A percentile compares a stretch with the other conserved stretches of the same genome.
These are phyloP conservation scores for Colletotrichum lindemuthianum DNA, from an alignment of 2,329 filamentous ascomycete species.

Conservation along the genomic window DNA sequence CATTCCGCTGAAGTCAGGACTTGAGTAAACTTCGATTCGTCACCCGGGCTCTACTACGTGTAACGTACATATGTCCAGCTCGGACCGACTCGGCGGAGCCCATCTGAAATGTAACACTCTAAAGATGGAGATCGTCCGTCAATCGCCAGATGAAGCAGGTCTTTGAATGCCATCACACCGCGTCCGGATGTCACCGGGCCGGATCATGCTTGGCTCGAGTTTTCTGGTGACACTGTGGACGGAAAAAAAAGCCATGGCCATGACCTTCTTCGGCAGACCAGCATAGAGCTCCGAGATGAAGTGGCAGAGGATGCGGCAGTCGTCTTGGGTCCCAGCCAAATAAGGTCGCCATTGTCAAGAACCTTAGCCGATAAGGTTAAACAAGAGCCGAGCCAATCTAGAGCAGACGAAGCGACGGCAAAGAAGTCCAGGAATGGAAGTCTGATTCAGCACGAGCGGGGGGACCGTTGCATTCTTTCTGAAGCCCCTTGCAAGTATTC, in stretches of 20 bases:
- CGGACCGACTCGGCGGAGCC: conserved; percentile 4
- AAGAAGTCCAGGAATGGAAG: conserved; percentile 10
- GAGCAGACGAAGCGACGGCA: conserved; percentile 1
- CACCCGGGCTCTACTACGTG: neutral
- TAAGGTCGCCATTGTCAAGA: neutral
- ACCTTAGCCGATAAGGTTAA: conserved; percentile 19
- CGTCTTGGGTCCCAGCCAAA: neutral
- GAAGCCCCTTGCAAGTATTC: neutral
- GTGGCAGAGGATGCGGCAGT: neutral
- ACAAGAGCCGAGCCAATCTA: conserved; percentile 14
- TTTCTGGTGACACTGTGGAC: neutral
- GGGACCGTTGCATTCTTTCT: conserved; percentile 15
- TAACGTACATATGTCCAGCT: neutral
- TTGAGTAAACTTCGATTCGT: neutral
- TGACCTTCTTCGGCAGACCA: neutral
- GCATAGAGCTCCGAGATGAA: neutral
- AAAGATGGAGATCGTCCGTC: neutral
- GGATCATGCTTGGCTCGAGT: neutral
- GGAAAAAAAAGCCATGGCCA: conserved; percentile 2
- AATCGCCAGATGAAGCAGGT: conserved; percentile 9
- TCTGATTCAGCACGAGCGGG: neutral
- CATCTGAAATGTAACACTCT: neutral
- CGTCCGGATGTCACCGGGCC: neutral
- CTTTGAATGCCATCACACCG: neutral
- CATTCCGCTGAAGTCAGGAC: neutral